Evolutionary conservation across 495 filamentous ascomycete genomes (phyloP).

Genomic region (Penicillium steckii): DNA sequence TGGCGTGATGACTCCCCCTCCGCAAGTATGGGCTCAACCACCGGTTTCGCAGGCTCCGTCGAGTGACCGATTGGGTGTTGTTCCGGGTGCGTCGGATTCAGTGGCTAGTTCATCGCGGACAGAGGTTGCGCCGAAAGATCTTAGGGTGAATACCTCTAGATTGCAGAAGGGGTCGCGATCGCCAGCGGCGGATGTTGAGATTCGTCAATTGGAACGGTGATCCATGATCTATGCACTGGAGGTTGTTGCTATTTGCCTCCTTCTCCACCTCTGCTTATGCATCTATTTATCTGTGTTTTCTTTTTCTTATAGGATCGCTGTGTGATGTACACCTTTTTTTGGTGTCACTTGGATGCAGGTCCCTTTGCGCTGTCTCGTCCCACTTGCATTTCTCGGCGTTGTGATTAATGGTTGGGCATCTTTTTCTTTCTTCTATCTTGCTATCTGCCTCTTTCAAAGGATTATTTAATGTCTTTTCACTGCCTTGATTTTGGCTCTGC

Average conservation of each 20-base stretch:
- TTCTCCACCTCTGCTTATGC: too few species aligned
- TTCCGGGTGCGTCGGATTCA: conserved; percentile 9
- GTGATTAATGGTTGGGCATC: not conserved
- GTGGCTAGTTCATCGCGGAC: conserved; percentile 35
- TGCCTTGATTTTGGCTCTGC: not conserved
- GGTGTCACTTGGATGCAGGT: conserved; percentile 12
- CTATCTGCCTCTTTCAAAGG: too few species aligned
- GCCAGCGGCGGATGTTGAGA: conserved; percentile 25
- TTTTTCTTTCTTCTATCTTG: not conserved
- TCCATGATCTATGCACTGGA: not conserved
- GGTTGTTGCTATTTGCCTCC: not conserved
- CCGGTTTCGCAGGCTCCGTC: not conserved
- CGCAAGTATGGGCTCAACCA: not conserved
- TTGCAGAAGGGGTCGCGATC: not conserved
- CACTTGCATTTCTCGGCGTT: conserved; percentile 10
- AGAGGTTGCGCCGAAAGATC: conserved; percentile 16
- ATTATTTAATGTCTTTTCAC: too few species aligned
- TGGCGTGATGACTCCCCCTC: conserved; percentile 9
- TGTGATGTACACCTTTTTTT: too few species aligned
- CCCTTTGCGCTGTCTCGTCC: too few species aligned
- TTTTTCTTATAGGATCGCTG: conserved; percentile 8
- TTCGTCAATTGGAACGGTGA: conserved; percentile 25
- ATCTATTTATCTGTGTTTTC: conserved; percentile 1
- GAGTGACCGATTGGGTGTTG: not conserved
- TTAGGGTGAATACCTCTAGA: conserved; percentile 27